Percentiles rank a stretch among this genome's conserved stretches.
These are phyloP conservation scores for Colletotrichum aenigma DNA, from an alignment of 2,329 filamentous ascomycete genomes.

Conservation along the genomic window DNA sequence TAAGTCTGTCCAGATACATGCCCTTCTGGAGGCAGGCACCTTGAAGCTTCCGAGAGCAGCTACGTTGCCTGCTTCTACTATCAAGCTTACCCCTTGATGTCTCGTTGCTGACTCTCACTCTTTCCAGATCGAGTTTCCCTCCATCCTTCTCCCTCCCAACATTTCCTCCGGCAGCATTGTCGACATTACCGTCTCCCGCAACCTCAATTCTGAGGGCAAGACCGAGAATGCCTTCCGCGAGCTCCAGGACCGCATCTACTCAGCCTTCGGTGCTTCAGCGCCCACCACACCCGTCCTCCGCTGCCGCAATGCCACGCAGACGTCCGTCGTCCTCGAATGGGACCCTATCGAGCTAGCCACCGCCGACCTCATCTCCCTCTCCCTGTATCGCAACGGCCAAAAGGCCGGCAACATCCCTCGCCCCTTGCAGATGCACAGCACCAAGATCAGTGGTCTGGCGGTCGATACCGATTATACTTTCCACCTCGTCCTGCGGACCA, in stretches of 20 bases:
- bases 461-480: slow-evolving; percentile 97
- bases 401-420: slow-evolving; percentile 95
- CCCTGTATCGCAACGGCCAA: slow-evolving; percentile 92
- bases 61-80: background rate
- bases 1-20: slow-evolving; percentile 50
- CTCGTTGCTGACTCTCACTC: slow-evolving; percentile 22
- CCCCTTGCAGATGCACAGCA: slow-evolving; percentile 86
- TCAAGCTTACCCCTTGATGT: slow-evolving; percentile 6
- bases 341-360: slow-evolving; percentile 93
- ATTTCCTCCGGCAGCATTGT: slow-evolving; percentile 97
- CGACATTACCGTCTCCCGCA: slow-evolving; percentile 93
- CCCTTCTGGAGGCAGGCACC: background rate
- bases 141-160: slow-evolving; percentile 92
- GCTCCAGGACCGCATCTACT: slow-evolving; percentile 89
- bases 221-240: slow-evolving; percentile 77
- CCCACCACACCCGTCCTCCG: slow-evolving; percentile 80
- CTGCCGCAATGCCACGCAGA: slow-evolving; percentile 97
- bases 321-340: slow-evolving; percentile 98
- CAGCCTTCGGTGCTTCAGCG: slow-evolving; percentile 81
- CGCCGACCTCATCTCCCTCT: slow-evolving; percentile 86
- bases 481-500: slow-evolving; percentile 89
- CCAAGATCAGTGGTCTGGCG: slow-evolving; percentile 95
- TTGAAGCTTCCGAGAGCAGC: background rate
- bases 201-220: slow-evolving; percentile 76
- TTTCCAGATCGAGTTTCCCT: slow-evolving; percentile 93